A percentile compares a stretch with the other conserved stretches of the same genome.
phyloP scores from a whole-genome alignment of 164 flowering plant species.

The Annona cherimola region DNA sequence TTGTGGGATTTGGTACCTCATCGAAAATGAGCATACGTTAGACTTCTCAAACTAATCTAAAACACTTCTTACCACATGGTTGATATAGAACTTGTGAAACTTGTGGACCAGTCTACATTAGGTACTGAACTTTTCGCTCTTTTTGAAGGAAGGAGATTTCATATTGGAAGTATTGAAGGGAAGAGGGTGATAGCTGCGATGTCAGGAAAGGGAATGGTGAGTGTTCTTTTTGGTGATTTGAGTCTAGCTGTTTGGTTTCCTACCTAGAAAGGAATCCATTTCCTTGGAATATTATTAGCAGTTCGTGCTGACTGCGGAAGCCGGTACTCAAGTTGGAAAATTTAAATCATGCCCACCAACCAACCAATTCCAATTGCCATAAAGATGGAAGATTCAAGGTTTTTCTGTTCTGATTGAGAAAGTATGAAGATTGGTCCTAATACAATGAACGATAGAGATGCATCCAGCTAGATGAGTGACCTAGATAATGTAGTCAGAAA shows the following conservation, averaged over 20 bases:
- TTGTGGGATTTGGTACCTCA: neutral
- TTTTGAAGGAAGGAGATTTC: constrained; percentile 20
- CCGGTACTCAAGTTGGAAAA: neutral
- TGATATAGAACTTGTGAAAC: neutral
- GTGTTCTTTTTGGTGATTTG: neutral
- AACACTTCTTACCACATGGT: neutral
- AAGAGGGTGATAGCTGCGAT: constrained; percentile 17
- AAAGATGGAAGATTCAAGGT: neutral
- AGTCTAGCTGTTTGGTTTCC: neutral
- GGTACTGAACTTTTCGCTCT: neutral
- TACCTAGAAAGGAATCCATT: neutral
- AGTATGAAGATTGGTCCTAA: neutral
- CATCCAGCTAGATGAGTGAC: neutral
- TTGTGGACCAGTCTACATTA: neutral
- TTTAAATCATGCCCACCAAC: neutral
- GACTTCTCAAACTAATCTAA: too few species aligned
- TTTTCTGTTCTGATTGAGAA: neutral
- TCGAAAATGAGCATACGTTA: neutral
- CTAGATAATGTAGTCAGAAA: neutral
- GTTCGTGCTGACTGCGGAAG: too few species aligned
- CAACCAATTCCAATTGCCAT: too few species aligned
- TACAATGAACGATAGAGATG: neutral
- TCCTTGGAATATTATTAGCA: too few species aligned
- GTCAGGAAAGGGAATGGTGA: constrained; percentile 18
- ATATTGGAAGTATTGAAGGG: constrained; percentile 11